These are phyloP conservation scores for Massospora cicadina DNA, from an alignment of 371 early-diverging fungal genomes.

Conservation along the genomic window DNA sequence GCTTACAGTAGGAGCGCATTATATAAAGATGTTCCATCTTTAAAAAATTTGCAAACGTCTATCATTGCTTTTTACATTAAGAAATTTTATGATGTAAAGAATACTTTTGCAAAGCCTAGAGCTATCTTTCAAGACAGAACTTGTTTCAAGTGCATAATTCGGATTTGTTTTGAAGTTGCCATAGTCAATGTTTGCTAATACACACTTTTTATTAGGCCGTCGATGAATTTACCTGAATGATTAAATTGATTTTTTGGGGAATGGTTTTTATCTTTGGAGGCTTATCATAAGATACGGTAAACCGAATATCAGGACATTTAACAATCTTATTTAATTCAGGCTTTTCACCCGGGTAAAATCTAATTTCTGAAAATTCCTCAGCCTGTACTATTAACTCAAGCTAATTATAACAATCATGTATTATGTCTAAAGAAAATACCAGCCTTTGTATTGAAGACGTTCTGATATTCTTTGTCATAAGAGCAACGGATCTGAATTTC, in stretches of 20 bases:
- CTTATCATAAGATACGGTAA: neutral
- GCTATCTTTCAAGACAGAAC: neutral
- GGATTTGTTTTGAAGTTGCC: conserved; percentile 6
- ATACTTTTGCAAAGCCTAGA: conserved; percentile 2
- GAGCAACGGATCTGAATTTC: conserved; percentile 21
- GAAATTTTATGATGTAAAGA: neutral
- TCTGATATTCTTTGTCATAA: conserved; percentile 15
- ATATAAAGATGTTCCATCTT: neutral
- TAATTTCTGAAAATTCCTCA: conserved; percentile 24
- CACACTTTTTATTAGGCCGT: neutral
- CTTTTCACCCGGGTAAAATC: conserved; percentile 27
- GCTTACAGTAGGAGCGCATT: conserved; percentile 6
- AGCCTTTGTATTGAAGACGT: conserved; percentile 18
- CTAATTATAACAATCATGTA: conserved; percentile 13
- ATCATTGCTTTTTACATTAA: conserved; percentile 1
- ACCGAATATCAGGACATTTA: conserved; percentile 15
- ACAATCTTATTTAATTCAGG: conserved; percentile 20
- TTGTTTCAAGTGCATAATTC: neutral
- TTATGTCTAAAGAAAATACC: conserved; percentile 13
- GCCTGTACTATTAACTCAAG: conserved; percentile 21
- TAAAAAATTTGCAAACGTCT: neutral
- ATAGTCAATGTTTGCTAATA: neutral
- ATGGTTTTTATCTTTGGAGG: conserved; percentile 6
- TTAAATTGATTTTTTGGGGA: conserved; percentile 4
- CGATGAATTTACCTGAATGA: neutral